Conservation (phyloP, 768 basidiomycete species). For the Collybiopsis luxurians region DNA sequence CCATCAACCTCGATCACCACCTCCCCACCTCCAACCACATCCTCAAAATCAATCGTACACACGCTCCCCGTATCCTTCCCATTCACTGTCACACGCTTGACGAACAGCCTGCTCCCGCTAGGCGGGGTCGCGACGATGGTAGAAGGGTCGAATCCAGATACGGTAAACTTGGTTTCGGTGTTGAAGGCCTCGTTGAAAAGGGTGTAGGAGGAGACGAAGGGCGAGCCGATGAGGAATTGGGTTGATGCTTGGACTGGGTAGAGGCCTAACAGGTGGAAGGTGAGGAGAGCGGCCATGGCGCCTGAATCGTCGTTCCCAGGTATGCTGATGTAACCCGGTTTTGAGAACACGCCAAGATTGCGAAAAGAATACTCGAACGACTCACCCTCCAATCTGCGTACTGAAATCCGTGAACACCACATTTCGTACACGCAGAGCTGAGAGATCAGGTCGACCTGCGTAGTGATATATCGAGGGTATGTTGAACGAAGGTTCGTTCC, state of each 20-base stretch:
- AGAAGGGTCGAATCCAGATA: conserved; percentile 36
- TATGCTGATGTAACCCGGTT: too few relatives aligned
- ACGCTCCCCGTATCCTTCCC: conserved; percentile 32
- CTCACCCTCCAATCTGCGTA: conserved; percentile 42
- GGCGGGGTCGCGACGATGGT: conserved; percentile 36
- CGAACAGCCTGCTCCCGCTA: conserved; percentile 37
- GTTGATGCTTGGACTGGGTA: conserved; percentile 46
- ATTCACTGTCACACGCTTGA: conserved; percentile 42
- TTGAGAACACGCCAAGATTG: too few relatives aligned
- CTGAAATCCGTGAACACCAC: conserved; percentile 44
- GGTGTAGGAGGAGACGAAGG: conserved; percentile 44
- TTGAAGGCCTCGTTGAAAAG: conserved; percentile 35
- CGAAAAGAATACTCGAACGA: too few relatives aligned
- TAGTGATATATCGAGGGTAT: conserved; percentile 51
- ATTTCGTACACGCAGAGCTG: conserved; percentile 40
- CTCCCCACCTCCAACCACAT: conserved; percentile 40
- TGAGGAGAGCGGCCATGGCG: conserved; percentile 49
- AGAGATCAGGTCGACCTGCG: conserved; percentile 47
- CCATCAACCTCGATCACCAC: conserved; percentile 43
- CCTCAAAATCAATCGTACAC: conserved; percentile 45
- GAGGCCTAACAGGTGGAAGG: conserved; percentile 48
- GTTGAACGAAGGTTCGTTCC: conserved; percentile 49
- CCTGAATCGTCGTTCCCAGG: conserved; percentile 54
- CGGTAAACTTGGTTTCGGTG: conserved; percentile 39
- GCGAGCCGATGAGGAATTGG: conserved; percentile 47